These are phyloP conservation scores for Boletus rubescentipes DNA, from an alignment of 768 basidiomycete genomes.

Conservation along the genomic window DNA sequence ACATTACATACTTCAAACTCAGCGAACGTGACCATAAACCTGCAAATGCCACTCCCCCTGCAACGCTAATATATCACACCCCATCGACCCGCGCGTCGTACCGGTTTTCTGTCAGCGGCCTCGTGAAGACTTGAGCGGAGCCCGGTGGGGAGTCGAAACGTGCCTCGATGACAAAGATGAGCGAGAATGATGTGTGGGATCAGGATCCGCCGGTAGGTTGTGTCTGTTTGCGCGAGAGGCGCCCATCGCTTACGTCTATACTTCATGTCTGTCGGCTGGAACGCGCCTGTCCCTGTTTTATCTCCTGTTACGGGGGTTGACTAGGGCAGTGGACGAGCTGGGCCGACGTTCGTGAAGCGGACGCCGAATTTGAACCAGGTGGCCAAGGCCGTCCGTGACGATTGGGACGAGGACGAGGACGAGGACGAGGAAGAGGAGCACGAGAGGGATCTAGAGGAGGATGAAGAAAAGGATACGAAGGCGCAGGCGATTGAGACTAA, in stretches of 20 bases:
- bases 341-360: not conserved
- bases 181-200: slow-evolving; percentile 16
- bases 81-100: not conserved
- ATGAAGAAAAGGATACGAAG: no score
- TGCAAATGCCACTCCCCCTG: not conserved
- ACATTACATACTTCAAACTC: slow-evolving; percentile 23
- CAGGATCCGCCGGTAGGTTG: slow-evolving; percentile 15
- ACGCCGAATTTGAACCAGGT: not conserved
- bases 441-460: not conserved
- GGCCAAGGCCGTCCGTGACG: slow-evolving; percentile 38
- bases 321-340: slow-evolving; percentile 7
- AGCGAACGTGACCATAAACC: slow-evolving; percentile 13
- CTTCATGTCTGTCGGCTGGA: not conserved
- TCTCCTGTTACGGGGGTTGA: not conserved
- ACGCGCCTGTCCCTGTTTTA: no score
- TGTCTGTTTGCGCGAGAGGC: not conserved
- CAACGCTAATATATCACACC: not conserved
- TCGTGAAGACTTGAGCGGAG: not conserved
- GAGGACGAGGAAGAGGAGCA: slow-evolving; percentile 19
- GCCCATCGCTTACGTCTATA: slow-evolving; percentile 15
- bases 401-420: slow-evolving; percentile 61
- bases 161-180: slow-evolving; percentile 13
- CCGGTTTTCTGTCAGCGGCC: not conserved
- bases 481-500: not conserved
- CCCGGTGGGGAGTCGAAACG: not conserved